These are phyloP conservation scores for Leptographium flavum DNA, from an alignment of 2,329 filamentous ascomycete species.

Conservation along the genomic window DNA sequence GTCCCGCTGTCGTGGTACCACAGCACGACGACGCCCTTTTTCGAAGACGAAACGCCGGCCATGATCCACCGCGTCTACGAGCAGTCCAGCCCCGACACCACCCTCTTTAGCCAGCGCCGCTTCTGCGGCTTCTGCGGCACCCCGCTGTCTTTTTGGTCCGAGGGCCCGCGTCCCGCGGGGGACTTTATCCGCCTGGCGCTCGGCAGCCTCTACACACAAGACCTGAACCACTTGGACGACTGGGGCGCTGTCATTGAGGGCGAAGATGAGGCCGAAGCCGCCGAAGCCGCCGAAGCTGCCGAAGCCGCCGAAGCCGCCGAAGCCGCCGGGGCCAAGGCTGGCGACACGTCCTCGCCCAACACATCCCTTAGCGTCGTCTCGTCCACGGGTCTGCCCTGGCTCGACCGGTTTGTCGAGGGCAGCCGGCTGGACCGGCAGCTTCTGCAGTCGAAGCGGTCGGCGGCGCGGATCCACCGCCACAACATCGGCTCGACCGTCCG, in stretches of 20 bases:
- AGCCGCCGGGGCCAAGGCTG: neutral
- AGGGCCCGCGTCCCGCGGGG: slow-evolving; percentile 53
- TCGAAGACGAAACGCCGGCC: slow-evolving; percentile 59
- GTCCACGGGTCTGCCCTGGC: slow-evolving; percentile 57
- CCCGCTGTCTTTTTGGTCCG: slow-evolving; percentile 70
- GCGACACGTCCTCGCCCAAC: slow-evolving; percentile 15
- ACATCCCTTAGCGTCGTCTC: slow-evolving; percentile 39
- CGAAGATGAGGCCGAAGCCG: slow-evolving; percentile 13
- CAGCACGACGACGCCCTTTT: slow-evolving; percentile 60
- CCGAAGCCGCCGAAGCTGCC: slow-evolving; percentile 15
- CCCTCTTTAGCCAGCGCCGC: slow-evolving; percentile 49
- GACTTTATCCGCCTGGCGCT: slow-evolving; percentile 70
- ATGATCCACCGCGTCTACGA: slow-evolving; percentile 55
- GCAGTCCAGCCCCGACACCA: slow-evolving; percentile 25
- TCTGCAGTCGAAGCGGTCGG: slow-evolving; percentile 40
- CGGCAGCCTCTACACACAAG: slow-evolving; percentile 59
- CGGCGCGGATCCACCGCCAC: slow-evolving; percentile 8
- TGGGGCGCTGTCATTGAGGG: slow-evolving; percentile 52
- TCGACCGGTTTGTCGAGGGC: slow-evolving; percentile 66
- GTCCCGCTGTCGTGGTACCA: slow-evolving; percentile 72
- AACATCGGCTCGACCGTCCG: slow-evolving; percentile 20
- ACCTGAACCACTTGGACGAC: slow-evolving; percentile 59
- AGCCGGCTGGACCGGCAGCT: slow-evolving; percentile 55
- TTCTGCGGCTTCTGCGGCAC: slow-evolving; percentile 93
- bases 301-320: slow-evolving; percentile 13